phyloP scores from a whole-genome alignment of 345 rosid genomes.

The Salix koriyanagi region DNA sequence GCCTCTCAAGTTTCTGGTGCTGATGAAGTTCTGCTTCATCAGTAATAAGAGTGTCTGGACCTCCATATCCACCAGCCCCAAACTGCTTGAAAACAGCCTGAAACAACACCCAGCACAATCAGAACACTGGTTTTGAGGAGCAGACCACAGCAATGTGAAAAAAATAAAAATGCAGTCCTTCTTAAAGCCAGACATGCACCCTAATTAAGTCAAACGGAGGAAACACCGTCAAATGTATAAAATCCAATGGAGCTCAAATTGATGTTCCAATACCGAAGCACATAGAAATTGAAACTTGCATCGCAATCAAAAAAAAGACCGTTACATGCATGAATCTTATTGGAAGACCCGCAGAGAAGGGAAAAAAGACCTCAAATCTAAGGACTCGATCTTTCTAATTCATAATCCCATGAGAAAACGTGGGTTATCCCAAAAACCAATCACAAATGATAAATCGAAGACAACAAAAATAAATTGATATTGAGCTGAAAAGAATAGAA shows the following conservation, averaged over 20 bases:
- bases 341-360: not conserved
- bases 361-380: not conserved
- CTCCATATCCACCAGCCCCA: constrained; percentile 85
- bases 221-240: not conserved
- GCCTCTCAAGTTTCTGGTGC: constrained; percentile 89
- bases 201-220: constrained; percentile 4
- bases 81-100: constrained; percentile 94
- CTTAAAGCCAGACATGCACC: not conserved
- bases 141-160: not conserved
- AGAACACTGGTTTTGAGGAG: constrained; percentile 1
- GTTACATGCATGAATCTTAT: not conserved
- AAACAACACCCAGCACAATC: constrained; percentile 10
- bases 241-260: not conserved
- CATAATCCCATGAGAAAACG: not conserved
- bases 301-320: not conserved
- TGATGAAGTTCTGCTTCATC: constrained; percentile 72
- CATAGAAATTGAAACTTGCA: not conserved
- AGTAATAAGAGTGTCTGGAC: constrained; percentile 56
- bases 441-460: not conserved
- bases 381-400: not conserved
- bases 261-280: not conserved
- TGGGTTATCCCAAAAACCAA: not conserved
- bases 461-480: not conserved
- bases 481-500: not conserved
- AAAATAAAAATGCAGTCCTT: not conserved